Base-by-base conservation (phyloP, 306 rosid species). In the Inga oerstediana region DNA sequence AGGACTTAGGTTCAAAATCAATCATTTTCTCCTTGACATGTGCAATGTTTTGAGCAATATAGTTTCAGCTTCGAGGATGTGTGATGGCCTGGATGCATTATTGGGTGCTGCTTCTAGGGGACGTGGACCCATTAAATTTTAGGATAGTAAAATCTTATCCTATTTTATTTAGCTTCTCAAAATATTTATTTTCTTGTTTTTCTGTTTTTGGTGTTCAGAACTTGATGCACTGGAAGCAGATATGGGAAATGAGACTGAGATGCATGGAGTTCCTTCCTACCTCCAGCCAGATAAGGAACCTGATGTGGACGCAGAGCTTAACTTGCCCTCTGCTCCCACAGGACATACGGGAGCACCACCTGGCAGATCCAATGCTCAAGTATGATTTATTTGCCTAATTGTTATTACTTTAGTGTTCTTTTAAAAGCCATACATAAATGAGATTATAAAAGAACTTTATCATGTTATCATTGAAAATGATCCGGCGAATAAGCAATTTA, bases 241-340 rank as follows among this genome's bases (percentile, higher is more conserved):
- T 89, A 96, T 96, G 99, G 98, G 97, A 85, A 72, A 85, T 80
- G 99, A 96, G 84, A 83, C 91, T 34, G 97, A 92, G 83, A 81
- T 91, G 80, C 91, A 90, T 73, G 98, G 97, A 35, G 97, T 97
- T 69, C 99, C 99, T 54, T 97, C 98, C 32, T 97, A 97, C 85
- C 99, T 97, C 78, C 99, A 94, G 82, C 99, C 98, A 37, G 99
- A 96, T 76, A 91, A 86, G 83, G 98, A 94, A 85, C 44, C 97
- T n/a, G 92, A 92, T 85, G 88, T 91, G 66, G 98, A 97, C 0
- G 80, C 93, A 14, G 98, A 97, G 84, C 92, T 97, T 72, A 94
- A 88, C 89, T 83, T 97, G 85, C 99, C 98, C 80, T 69, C 99
- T 71, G 97, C 99, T 62, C 99, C 99, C 49, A 32, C 83, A 15